A percentile compares a stretch with the other conserved stretches of the same genome.
These are phyloP conservation scores for Boletus tomentosulus DNA, from an alignment of 768 basidiomycete species.

Conservation along the genomic window DNA sequence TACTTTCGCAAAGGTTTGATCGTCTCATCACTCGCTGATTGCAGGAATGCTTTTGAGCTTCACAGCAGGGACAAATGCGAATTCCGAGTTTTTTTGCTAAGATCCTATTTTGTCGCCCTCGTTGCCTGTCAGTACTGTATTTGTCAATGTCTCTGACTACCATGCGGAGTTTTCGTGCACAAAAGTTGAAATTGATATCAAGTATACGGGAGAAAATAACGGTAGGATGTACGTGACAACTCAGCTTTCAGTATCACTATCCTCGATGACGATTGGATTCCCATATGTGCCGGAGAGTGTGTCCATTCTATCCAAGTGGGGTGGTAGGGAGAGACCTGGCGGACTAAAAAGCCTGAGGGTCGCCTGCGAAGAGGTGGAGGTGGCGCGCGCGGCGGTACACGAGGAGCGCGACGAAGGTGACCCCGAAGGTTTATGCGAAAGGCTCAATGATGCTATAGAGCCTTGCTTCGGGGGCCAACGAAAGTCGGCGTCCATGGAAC, in stretches of 20 bases:
- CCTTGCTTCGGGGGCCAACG: constrained; percentile 2
- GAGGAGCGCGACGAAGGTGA: not conserved
- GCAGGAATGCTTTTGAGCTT: too few species aligned
- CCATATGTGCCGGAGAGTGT: constrained; percentile 10
- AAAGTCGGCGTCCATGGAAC: not conserved
- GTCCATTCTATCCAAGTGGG: constrained; percentile 1
- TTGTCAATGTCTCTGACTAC: not conserved
- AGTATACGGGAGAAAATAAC: not conserved
- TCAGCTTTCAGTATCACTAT: constrained; percentile 17
- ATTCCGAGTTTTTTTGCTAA: too few species aligned
- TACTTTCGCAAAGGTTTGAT: too few species aligned
- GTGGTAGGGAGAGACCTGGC: constrained; percentile 1
- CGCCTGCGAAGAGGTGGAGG: not conserved
- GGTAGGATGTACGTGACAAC: not conserved
- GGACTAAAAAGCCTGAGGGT: constrained; percentile 2
- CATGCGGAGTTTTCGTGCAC: not conserved
- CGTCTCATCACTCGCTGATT: too few species aligned
- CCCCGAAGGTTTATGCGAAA: not conserved
- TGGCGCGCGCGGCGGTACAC: not conserved
- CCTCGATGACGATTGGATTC: constrained; percentile 24
- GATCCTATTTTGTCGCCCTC: too few species aligned
- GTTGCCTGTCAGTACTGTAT: too few species aligned
- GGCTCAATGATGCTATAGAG: not conserved
- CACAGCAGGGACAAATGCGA: too few species aligned
- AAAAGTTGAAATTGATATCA: not conserved